Evolutionary conservation across 164 flowering plant species (phyloP).

Genomic region (Vitis amurensis): DNA sequence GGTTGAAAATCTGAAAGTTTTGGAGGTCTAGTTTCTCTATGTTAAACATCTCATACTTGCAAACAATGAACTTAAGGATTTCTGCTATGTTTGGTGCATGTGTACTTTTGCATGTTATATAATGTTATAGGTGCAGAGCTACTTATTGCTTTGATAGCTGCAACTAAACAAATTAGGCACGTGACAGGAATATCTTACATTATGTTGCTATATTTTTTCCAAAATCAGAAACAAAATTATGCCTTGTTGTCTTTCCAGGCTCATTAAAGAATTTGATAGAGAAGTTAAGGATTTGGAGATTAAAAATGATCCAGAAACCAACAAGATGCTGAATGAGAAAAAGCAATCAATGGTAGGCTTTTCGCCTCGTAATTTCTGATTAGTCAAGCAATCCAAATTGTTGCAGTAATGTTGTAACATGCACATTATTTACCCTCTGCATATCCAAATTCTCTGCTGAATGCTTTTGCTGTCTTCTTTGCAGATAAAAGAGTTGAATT

Average conservation of each 20-base stretch:
- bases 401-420: neutral
- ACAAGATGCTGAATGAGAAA: slow-evolving; percentile 70
- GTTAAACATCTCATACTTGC: no score
- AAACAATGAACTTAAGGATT: no score
- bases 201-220: neutral
- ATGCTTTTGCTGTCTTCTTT: slow-evolving; percentile 8
- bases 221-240: neutral
- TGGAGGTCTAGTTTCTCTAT: no score
- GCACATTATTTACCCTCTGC: neutral
- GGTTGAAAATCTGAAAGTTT: no score
- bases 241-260: slow-evolving; percentile 38
- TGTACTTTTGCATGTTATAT: neutral
- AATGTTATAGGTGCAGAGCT: neutral
- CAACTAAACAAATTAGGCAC: neutral
- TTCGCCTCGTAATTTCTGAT: neutral
- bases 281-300: slow-evolving; percentile 60
- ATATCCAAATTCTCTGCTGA: neutral
- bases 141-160: neutral
- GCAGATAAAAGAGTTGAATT: slow-evolving; percentile 93
- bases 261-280: slow-evolving; percentile 78
- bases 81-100: no score
- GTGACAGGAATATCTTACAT: neutral
- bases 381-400: neutral
- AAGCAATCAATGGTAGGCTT: slow-evolving; percentile 70
- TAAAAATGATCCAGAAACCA: slow-evolving; percentile 47